These are phyloP conservation scores for Daldinia eschscholtzii DNA, from an alignment of 2,329 filamentous ascomycete species.

Conservation along the genomic window DNA sequence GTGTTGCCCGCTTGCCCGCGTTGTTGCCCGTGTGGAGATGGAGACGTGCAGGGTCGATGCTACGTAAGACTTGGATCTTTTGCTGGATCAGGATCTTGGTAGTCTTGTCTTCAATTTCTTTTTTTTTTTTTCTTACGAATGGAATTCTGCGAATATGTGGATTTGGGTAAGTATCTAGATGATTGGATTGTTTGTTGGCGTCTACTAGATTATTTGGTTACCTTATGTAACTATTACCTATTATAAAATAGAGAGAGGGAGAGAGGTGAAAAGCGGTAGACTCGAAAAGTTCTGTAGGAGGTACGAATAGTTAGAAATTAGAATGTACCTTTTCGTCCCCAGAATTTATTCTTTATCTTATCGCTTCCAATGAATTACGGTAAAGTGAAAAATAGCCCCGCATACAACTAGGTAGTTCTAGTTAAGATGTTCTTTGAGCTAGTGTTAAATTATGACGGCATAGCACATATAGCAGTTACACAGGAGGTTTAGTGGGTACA, in stretches of 20 bases:
- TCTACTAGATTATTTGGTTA: neutral
- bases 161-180: neutral
- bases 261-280: neutral
- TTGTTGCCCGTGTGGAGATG: slow-evolving; percentile 3
- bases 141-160: neutral
- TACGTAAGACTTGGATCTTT: slow-evolving; percentile 35
- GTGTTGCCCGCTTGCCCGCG: slow-evolving; percentile 8
- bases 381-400: slow-evolving; percentile 1
- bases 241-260: neutral
- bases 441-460: slow-evolving; percentile 34
- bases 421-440: neutral
- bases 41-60: slow-evolving; percentile 23
- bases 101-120: neutral
- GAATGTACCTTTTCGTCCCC: neutral
- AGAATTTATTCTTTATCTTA: slow-evolving; percentile 9
- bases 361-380: neutral
- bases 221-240: neutral
- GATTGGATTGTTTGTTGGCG: too few species aligned
- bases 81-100: slow-evolving; percentile 13
- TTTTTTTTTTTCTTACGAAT: neutral
- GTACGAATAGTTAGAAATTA: too few species aligned
- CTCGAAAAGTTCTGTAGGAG: neutral
- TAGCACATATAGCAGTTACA: neutral
- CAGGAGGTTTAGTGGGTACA: neutral
- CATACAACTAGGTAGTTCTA: neutral